Evolutionary conservation across 2,329 filamentous ascomycete genomes (phyloP).

Genomic region (Emericellopsis cladophorae): DNA sequence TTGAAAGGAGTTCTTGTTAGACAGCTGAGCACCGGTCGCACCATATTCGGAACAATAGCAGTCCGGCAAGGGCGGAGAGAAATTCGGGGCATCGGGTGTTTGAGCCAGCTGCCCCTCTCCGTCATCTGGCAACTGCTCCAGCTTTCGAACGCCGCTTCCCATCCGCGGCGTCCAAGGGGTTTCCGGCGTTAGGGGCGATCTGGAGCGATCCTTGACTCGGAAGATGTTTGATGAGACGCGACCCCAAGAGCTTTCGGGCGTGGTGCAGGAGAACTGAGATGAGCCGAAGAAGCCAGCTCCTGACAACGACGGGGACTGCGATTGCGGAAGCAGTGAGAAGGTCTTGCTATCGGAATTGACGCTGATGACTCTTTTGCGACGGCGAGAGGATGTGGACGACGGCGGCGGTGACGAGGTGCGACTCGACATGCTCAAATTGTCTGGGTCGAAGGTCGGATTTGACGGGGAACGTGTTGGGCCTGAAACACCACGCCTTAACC

Average conservation of each 20-base stretch:
- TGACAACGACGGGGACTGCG: slow-evolving; percentile 10
- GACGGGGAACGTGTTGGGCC: slow-evolving; percentile 1
- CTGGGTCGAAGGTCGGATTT: slow-evolving; percentile 1
- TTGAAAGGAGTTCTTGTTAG: slow-evolving; percentile 2
- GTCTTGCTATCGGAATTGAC: slow-evolving; percentile 47
- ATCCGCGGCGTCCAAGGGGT: slow-evolving; percentile 41
- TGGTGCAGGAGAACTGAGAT: slow-evolving; percentile 28
- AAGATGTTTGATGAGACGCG: slow-evolving; percentile 29
- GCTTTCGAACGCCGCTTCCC: slow-evolving; percentile 41
- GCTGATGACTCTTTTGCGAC: slow-evolving; percentile 26
- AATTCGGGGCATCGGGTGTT: neutral
- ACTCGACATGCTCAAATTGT: slow-evolving; percentile 1
- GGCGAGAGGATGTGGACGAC: slow-evolving; percentile 6
- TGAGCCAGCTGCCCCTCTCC: slow-evolving; percentile 24
- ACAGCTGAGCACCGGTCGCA: neutral
- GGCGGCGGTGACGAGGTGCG: slow-evolving; percentile 4
- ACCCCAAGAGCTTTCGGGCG: slow-evolving; percentile 34
- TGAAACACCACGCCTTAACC: slow-evolving; percentile 4
- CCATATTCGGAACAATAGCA: slow-evolving; percentile 5
- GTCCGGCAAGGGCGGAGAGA: slow-evolving; percentile 12
- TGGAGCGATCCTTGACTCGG: slow-evolving; percentile 32
- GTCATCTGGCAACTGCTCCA: slow-evolving; percentile 18
- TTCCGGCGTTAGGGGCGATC: slow-evolving; percentile 34
- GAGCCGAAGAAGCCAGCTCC: slow-evolving; percentile 21
- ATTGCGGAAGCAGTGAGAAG: slow-evolving; percentile 34